Percentiles rank a stretch among this genome's conserved stretches.
Conservation (phyloP, 2,329 filamentous ascomycete species). For the Phoma herbarum region DNA sequence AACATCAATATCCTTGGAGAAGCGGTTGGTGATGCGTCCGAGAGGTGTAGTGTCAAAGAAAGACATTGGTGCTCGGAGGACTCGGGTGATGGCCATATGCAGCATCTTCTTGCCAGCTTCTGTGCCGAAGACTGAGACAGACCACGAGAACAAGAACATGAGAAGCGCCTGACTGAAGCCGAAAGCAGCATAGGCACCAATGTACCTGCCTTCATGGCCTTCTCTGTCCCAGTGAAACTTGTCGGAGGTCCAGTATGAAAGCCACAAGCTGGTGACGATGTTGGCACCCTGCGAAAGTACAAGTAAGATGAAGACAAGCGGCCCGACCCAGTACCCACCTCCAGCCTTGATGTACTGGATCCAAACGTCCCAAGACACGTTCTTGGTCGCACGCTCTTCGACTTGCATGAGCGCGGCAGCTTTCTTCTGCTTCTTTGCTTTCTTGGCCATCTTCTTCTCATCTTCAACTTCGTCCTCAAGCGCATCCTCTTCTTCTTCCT, state of each 20-base stretch:
- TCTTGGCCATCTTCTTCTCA: conserved; percentile 65
- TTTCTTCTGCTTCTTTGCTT: conserved; percentile 56
- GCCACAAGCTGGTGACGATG: conserved; percentile 88
- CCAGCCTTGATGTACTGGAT: conserved; percentile 78
- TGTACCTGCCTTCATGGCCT: conserved; percentile 69
- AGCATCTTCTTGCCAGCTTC: conserved; percentile 84
- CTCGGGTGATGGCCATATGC: conserved; percentile 77
- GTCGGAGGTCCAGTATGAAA: conserved; percentile 91
- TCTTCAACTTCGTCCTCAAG: conserved; percentile 64
- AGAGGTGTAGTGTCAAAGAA: conserved; percentile 98
- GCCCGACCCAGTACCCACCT: conserved; percentile 73
- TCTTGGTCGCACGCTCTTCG: conserved; percentile 75
- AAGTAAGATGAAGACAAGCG: conserved; percentile 70
- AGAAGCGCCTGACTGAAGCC: conserved; percentile 39
- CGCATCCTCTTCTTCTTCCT: conserved; percentile 59
- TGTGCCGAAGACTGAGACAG: conserved; percentile 81
- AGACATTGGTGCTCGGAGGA: conserved; percentile 76
- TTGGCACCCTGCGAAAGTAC: conserved; percentile 81
- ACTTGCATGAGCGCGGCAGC: conserved; percentile 74
- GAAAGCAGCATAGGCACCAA: conserved; percentile 59
- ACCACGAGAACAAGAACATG: conserved; percentile 80
- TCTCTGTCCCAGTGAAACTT: conserved; percentile 62
- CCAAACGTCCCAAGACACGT: conserved; percentile 84
- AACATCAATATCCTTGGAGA: conserved; percentile 92
- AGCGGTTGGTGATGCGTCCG: conserved; percentile 94